Percentiles rank a stretch among this genome's conserved stretches.
Evolutionary conservation across 108 stramenopile species (phyloP).

Genomic region (Pseudonitzschia delicatissima): DNA sequence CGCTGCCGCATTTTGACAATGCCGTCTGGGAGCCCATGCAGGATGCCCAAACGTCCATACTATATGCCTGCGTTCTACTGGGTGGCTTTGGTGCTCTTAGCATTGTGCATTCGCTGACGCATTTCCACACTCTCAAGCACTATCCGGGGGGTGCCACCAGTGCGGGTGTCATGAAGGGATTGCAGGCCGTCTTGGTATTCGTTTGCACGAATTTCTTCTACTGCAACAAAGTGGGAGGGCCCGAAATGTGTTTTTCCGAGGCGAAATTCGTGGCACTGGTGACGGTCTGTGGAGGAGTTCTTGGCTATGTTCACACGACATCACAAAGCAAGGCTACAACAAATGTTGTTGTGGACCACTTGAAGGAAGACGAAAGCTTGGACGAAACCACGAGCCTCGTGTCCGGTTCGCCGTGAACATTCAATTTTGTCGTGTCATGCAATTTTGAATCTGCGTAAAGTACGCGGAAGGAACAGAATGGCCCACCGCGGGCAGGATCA

Average conservation of each 20-base stretch:
- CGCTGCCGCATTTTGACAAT: slow-evolving; percentile 48
- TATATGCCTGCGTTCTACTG: slow-evolving; percentile 29
- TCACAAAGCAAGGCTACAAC: too few species aligned
- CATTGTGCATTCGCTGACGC: slow-evolving; percentile 61
- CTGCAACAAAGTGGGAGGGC: slow-evolving; percentile 61
- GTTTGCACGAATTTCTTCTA: slow-evolving; percentile 50
- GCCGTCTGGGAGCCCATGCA: slow-evolving; percentile 49
- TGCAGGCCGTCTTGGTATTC: slow-evolving; percentile 83
- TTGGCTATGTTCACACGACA: slow-evolving; percentile 28
- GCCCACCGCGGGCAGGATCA: slow-evolving; percentile 68
- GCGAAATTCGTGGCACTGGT: slow-evolving; percentile 55
- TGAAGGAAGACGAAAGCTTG: background rate
- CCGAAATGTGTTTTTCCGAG: slow-evolving; percentile 70
- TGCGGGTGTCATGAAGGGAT: slow-evolving; percentile 82
- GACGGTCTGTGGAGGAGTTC: slow-evolving; percentile 57
- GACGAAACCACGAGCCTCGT: background rate
- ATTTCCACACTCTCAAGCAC: slow-evolving; percentile 62
- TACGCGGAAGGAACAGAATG: slow-evolving; percentile 41
- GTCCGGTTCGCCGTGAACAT: background rate
- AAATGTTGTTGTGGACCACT: background rate
- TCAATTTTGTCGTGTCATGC: background rate
- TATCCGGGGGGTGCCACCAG: slow-evolving; percentile 72
- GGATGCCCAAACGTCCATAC: slow-evolving; percentile 45
- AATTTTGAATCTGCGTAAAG: slow-evolving; percentile 18
- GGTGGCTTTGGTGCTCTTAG: slow-evolving; percentile 44